Conservation (phyloP, 169 alveolate genomes). For the Cryptosporidium viatorum region DNA sequence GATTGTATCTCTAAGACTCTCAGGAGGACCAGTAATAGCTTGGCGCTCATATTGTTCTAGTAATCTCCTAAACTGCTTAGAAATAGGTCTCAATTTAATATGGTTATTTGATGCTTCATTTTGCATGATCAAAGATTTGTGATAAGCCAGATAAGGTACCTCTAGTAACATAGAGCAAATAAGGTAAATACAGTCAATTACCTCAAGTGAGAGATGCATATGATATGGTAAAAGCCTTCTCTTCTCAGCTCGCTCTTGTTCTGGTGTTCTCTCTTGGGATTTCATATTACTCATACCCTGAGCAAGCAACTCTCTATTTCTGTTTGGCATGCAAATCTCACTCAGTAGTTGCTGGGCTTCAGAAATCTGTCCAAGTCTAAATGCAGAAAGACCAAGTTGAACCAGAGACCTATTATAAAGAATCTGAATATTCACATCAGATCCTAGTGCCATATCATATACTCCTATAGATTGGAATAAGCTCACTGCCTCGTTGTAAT, state of each 20-base stretch:
- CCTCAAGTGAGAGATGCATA: conserved; percentile 96
- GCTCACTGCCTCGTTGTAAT: conserved; percentile 89
- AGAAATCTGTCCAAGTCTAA: conserved; percentile 92
- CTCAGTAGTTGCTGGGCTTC: conserved; percentile 91
- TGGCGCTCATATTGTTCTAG: conserved; percentile 92
- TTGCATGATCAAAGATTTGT: conserved; percentile 78
- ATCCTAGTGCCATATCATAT: conserved; percentile 89
- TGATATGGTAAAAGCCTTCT: conserved; percentile 95
- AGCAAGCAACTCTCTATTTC: conserved; percentile 95
- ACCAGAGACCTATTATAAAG: conserved; percentile 94
- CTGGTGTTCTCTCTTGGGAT: conserved; percentile 92
- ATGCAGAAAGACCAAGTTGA: conserved; percentile 96
- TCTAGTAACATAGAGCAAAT: conserved; percentile 93
- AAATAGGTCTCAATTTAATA: conserved; percentile 78
- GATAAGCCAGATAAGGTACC: conserved; percentile 90
- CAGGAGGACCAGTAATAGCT: conserved; percentile 96
- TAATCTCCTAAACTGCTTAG: conserved; percentile 92
- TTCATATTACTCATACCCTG: conserved; percentile 91
- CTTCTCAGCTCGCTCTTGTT: conserved; percentile 95
- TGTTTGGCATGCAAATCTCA: conserved; percentile 92
- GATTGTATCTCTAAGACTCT: conserved; percentile 92
- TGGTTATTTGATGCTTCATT: conserved; percentile 76
- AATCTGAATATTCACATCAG: conserved; percentile 92
- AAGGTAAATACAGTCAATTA: conserved; percentile 92
- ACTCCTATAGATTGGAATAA: conserved; percentile 87